Conservation (phyloP, 768 basidiomycete species). For the Lenzites betulinus region DNA sequence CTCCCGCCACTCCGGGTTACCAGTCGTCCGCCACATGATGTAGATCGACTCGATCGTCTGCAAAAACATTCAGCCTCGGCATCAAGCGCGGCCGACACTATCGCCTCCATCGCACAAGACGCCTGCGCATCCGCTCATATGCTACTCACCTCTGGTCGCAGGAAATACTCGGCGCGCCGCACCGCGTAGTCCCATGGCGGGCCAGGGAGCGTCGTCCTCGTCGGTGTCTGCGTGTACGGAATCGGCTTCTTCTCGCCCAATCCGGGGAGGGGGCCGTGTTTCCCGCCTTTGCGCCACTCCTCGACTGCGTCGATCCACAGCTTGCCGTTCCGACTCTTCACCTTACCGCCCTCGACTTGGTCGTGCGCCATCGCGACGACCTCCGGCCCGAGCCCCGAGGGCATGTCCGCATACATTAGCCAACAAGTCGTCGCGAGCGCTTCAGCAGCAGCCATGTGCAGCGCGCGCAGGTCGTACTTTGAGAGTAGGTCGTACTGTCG, state of each 20-base stretch:
- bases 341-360: neutral
- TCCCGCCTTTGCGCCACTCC: constrained; percentile 39
- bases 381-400: constrained; percentile 70
- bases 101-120: too few species aligned
- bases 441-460: constrained; percentile 76
- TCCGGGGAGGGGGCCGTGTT: constrained; percentile 52
- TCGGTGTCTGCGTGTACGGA: constrained; percentile 28
- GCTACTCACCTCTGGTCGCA: constrained; percentile 68
- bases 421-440: constrained; percentile 75
- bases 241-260: constrained; percentile 45
- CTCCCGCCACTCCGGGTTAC: constrained; percentile 67
- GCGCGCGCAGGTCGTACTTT: constrained; percentile 54
- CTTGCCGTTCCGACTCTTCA: constrained; percentile 15
- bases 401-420: constrained; percentile 69
- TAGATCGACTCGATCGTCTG: constrained; percentile 77
- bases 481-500: constrained; percentile 40
- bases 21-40: constrained; percentile 69
- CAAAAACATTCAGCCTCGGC: neutral
- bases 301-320: constrained; percentile 56
- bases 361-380: constrained; percentile 42
- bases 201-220: constrained; percentile 22
- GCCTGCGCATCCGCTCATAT: neutral
- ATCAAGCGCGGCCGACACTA: neutral
- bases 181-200: constrained; percentile 53
- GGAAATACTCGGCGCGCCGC: constrained; percentile 48